These are phyloP conservation scores for Trichoderma cornu-damae DNA, from an alignment of 2,329 filamentous ascomycete genomes.

Conservation along the genomic window DNA sequence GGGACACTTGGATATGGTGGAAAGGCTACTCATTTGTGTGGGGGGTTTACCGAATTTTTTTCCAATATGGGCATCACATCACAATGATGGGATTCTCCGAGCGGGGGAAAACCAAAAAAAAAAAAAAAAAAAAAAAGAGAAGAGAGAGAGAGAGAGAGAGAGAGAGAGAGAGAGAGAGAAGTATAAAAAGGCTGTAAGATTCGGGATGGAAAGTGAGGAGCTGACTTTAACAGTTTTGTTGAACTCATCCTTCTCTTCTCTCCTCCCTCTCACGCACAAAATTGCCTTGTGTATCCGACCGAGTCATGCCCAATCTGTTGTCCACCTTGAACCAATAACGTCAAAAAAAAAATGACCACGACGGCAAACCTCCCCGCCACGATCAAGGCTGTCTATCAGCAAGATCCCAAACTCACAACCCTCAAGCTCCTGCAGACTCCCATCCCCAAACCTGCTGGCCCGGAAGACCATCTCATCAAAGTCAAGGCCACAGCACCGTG, in stretches of 20 bases:
- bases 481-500: slow-evolving; percentile 33
- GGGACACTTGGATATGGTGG: background rate
- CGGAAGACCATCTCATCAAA: slow-evolving; percentile 30
- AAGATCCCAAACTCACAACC: slow-evolving; percentile 21
- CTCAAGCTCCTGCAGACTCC: slow-evolving; percentile 23
- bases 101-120: no score
- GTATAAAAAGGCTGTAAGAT: background rate
- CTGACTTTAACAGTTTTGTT: background rate
- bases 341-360: slow-evolving; percentile 8
- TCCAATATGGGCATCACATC: background rate
- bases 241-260: background rate
- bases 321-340: background rate
- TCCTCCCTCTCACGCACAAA: background rate
- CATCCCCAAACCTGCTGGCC: slow-evolving; percentile 23
- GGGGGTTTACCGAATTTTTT: background rate
- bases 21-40: slow-evolving; percentile 3
- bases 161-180: background rate
- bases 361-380: slow-evolving; percentile 15
- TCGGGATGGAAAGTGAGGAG: no score
- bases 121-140: no score
- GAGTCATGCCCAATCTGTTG: background rate
- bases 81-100: background rate
- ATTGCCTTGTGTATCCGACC: background rate
- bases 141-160: background rate
- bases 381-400: slow-evolving; percentile 26